A percentile compares a stretch with the other conserved stretches of the same genome.
These are phyloP conservation scores for Russula emetica DNA, from an alignment of 768 basidiomycete genomes.

Conservation along the genomic window DNA sequence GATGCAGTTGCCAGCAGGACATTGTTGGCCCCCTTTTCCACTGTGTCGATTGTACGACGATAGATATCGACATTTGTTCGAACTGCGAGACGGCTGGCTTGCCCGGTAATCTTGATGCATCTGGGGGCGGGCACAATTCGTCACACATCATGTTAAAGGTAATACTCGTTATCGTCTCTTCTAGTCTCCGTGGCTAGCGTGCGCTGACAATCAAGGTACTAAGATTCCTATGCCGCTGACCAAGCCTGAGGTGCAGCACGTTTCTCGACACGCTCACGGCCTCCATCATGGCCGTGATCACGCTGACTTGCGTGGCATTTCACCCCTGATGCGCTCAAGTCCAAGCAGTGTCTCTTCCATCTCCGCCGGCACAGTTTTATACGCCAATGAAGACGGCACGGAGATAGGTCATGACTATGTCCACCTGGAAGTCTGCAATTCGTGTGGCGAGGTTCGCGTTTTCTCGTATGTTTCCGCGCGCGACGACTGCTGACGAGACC, in stretches of 20 bases:
- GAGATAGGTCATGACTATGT: constrained; percentile 9
- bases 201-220: neutral
- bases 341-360: constrained; percentile 24
- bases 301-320: constrained; percentile 3
- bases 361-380: constrained; percentile 15
- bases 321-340: constrained; percentile 21
- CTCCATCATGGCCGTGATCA: constrained; percentile 19
- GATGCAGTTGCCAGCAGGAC: constrained; percentile 71
- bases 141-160: constrained; percentile 96
- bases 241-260: constrained; percentile 65
- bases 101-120: constrained; percentile 74
- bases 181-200: neutral
- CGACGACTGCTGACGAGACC: neutral
- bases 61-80: constrained; percentile 68
- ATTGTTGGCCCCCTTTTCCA: constrained; percentile 92
- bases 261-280: constrained; percentile 23
- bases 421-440: constrained; percentile 26
- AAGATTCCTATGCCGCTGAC: constrained; percentile 86
- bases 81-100: constrained; percentile 85
- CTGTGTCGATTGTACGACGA: constrained; percentile 67
- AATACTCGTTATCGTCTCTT: neutral
- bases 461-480: neutral
- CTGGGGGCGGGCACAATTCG: constrained; percentile 72
- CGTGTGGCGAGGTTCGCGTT: constrained; percentile 17
- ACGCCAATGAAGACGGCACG: neutral